Conservation (phyloP, 2,329 filamentous ascomycete genomes). For the Oidium heveae region DNA sequence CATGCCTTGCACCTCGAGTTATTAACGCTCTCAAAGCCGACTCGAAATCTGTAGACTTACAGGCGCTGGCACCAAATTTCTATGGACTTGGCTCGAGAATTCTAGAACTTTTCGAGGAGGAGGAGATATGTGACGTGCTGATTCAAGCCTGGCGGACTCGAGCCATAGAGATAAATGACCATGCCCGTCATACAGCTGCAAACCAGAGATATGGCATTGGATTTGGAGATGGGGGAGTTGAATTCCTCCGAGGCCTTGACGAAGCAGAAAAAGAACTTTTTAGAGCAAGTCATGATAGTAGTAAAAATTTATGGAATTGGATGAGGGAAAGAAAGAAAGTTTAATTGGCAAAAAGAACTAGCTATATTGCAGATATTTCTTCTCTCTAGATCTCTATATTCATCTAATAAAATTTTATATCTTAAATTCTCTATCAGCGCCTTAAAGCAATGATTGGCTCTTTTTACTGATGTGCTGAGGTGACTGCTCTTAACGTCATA, state of each 20-base stretch:
- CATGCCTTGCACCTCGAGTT: constrained; percentile 52
- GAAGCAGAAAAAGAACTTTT: constrained; percentile 69
- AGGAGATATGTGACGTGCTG: constrained; percentile 50
- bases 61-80: constrained; percentile 65
- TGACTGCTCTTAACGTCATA: no score
- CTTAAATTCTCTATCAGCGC: no score
- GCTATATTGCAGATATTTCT: no score
- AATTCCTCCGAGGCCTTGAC: constrained; percentile 71
- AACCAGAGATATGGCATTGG: constrained; percentile 44
- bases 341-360: no score
- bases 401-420: no score
- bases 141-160: constrained; percentile 58
- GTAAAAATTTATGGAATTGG: constrained; percentile 45
- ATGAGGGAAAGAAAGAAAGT: constrained; percentile 21
- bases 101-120: constrained; percentile 75
- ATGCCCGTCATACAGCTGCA: constrained; percentile 63
- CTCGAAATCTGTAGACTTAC: constrained; percentile 59
- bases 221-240: constrained; percentile 43
- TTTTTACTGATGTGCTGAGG: no score
- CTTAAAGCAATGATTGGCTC: no score
- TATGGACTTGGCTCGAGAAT: constrained; percentile 69
- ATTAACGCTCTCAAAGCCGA: constrained; percentile 80
- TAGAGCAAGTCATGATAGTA: constrained; percentile 46
- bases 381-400: no score
- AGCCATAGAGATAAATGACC: constrained; percentile 61